A percentile compares a stretch with the other conserved stretches of the same genome.
Evolutionary conservation across 345 rosid genomes (phyloP).

Genomic region (Boechera divaricarpa): DNA sequence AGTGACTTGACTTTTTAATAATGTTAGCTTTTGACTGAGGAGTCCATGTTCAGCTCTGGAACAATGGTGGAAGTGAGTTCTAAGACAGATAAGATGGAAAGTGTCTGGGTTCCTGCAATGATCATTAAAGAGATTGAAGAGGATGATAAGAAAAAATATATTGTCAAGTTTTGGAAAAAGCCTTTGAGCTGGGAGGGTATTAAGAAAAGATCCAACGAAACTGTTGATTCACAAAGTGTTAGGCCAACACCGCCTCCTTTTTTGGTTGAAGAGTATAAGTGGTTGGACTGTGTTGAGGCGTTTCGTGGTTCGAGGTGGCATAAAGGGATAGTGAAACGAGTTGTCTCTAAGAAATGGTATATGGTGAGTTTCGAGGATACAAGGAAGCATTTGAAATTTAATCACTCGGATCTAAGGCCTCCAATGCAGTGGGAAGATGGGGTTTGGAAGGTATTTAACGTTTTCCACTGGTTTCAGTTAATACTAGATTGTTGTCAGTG

Average conservation of each 20-base stretch:
- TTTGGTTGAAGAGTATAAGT: slow-evolving; percentile 44
- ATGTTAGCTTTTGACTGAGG: slow-evolving; percentile 18
- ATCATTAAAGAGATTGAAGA: slow-evolving; percentile 48
- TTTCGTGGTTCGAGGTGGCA: not conserved
- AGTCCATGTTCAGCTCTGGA: slow-evolving; percentile 16
- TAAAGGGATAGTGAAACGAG: slow-evolving; percentile 2
- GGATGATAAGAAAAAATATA: slow-evolving; percentile 10
- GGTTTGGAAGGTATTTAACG: slow-evolving; percentile 1
- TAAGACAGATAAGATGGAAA: not conserved
- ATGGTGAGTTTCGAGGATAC: slow-evolving; percentile 50
- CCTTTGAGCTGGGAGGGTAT: slow-evolving; percentile 36
- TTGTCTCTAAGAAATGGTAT: slow-evolving; percentile 52
- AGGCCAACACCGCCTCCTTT: slow-evolving; percentile 53
- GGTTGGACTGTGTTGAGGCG: slow-evolving; percentile 56
- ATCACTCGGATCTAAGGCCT: slow-evolving; percentile 56
- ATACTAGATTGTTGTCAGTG: not conserved
- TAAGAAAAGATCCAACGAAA: slow-evolving; percentile 27
- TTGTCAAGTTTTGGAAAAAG: slow-evolving; percentile 44
- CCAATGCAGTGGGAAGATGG: slow-evolving; percentile 46
- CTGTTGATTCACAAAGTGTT: not conserved
- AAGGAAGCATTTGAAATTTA: slow-evolving; percentile 47
- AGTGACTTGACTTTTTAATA: not conserved
- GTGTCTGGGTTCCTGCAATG: slow-evolving; percentile 32
- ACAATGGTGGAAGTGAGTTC: slow-evolving; percentile 35
- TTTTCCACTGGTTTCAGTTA: not conserved